A percentile compares a stretch with the other conserved stretches of the same genome.
Evolutionary conservation across 805 yeast genomes (phyloP).

Genomic region (Priceomyces melissophilus): DNA sequence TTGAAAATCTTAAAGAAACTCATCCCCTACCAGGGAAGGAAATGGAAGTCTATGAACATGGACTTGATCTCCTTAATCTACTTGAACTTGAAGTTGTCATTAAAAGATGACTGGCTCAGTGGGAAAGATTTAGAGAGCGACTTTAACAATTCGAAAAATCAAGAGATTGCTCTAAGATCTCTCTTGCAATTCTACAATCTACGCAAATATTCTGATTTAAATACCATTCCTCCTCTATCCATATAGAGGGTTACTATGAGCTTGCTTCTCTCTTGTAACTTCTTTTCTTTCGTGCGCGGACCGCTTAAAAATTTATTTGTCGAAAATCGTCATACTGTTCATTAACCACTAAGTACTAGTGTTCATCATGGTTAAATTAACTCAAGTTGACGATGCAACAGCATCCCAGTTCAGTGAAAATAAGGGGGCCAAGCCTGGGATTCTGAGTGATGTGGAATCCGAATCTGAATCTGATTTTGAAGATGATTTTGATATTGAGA

Average conservation of each 20-base stretch:
- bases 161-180: conserved; percentile 80
- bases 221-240: not conserved
- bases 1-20: conserved; percentile 72
- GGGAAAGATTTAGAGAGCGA: conserved; percentile 78
- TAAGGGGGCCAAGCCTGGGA: conserved; percentile 22
- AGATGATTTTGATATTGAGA: conserved; percentile 70
- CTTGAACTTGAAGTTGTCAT: conserved; percentile 63
- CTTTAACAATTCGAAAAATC: conserved; percentile 72
- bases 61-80: conserved; percentile 86
- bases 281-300: conserved; percentile 2
- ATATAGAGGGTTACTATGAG: not conserved
- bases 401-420: conserved; percentile 33
- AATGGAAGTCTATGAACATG: conserved; percentile 93
- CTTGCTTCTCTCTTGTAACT: not conserved
- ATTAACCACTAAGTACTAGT: not conserved
- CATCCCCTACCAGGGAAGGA: conserved; percentile 87
- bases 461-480: conserved; percentile 52
- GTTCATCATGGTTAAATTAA: conserved; percentile 64
- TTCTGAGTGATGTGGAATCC: conserved; percentile 27
- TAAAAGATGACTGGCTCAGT: conserved; percentile 84
- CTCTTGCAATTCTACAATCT: conserved; percentile 73
- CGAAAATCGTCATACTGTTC: not conserved
- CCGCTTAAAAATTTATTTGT: conserved; percentile 7
- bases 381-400: conserved; percentile 63
- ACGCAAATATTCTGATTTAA: conserved; percentile 49